Base-by-base conservation (phyloP, 768 basidiomycete genomes). In the Tulasnella sp. region DNA sequence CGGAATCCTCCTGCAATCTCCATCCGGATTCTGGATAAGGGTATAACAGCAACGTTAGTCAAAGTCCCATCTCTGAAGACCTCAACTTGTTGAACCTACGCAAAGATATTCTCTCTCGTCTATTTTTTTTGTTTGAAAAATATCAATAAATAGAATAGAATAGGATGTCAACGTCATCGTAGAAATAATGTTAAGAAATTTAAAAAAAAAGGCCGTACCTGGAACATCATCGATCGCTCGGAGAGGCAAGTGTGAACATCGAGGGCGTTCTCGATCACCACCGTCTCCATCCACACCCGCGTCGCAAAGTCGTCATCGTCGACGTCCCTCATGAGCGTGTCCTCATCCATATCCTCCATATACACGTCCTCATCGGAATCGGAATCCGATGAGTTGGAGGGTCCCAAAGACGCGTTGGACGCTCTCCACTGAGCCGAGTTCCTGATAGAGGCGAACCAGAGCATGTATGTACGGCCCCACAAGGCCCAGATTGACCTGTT, bases 271-370 rank as follows among this genome's bases (percentile, higher is more conserved):
- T 61, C 60, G 9, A 61, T 54, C 1, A 29, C 60, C 24, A 56
- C 15, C 11, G 60, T 56, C 38, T 61, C 60, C 53, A 61, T 41
- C 53, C 53, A 61, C 11, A 53, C 49, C 25, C 60, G 42, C 34
- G 46, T 49, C 5, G 60, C 60, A 30, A 55, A 61, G 24, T 61
- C 53, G 2, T 53, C 53, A 4, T 53, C 27, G 19, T 7, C 5
- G 34, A 5, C 15, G 34, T 15, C 15, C 34, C n/a, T n/a, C n/a
- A n/a, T n/a, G n/a, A n/a, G n/a, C n/a, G n/a, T n/a, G n/a, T n/a
- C n/a, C n/a, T n/a, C n/a, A n/a, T n/a, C n/a, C n/a, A n/a, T n/a
- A n/a, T n/a, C n/a, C n/a, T n/a, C n/a, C n/a, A n/a, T n/a, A n/a
- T n/a, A n/a, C n/a, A 38, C 15, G 34, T 7, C 7, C 15, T 5